These are phyloP conservation scores for Alopecurus myosuroides DNA, from an alignment of 176 grass and related monocot species.

Conservation along the genomic window DNA sequence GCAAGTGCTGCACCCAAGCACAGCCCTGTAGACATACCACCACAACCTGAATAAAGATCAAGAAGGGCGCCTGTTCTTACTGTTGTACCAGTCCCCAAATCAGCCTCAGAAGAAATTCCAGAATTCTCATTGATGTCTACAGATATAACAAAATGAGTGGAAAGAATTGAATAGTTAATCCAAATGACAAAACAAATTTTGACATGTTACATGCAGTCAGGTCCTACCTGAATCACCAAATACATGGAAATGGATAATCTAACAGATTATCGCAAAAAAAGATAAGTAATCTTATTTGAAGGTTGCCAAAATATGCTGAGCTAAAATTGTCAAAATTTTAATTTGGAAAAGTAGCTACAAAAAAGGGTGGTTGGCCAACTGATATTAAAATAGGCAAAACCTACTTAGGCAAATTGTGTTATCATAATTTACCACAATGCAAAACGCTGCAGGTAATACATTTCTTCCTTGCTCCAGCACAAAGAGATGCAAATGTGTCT, in stretches of 20 bases:
- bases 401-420: not conserved
- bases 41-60: constrained; percentile 88
- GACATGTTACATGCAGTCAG: too few species aligned
- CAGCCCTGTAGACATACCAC: constrained; percentile 86
- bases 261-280: not conserved
- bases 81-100: constrained; percentile 23
- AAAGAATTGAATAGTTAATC: not conserved
- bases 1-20: constrained; percentile 72
- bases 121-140: constrained; percentile 4
- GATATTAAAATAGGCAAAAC: not conserved
- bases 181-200: not conserved
- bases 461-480: too few species aligned
- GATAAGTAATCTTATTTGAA: not conserved
- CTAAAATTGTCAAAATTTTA: not conserved
- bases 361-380: not conserved
- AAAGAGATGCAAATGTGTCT: not conserved
- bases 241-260: not conserved
- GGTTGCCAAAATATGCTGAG: not conserved
- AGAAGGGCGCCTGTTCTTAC: constrained; percentile 41
- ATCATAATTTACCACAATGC: not conserved
- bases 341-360: not conserved
- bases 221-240: not conserved
- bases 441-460: too few species aligned
- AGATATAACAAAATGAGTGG: not conserved
- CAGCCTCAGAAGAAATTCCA: constrained; percentile 47